Conservation (phyloP, 140 eudicot species). For the Ambrosia hybrid region DNA sequence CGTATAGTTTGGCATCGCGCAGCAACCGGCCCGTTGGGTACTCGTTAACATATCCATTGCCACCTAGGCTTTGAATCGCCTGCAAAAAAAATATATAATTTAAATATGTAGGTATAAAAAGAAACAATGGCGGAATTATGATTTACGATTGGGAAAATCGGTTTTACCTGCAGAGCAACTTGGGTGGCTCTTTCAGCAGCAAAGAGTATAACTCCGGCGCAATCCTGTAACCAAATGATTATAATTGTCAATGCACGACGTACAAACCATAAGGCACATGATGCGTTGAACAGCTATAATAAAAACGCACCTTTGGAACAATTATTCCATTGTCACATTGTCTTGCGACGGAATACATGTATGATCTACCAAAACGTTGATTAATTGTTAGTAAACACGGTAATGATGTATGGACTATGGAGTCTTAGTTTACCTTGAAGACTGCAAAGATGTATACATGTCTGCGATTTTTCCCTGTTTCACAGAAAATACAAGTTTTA, state of each 20-base stretch:
- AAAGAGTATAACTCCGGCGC: constrained; percentile 85
- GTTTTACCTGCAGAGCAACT: constrained; percentile 88
- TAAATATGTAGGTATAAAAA: not conserved
- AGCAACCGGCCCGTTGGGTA: constrained; percentile 92
- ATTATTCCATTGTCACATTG: constrained; percentile 83
- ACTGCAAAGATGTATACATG: constrained; percentile 90
- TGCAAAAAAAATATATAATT: constrained; percentile 28
- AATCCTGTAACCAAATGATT: constrained; percentile 51
- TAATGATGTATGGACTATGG: not conserved
- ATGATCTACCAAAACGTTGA: constrained; percentile 50
- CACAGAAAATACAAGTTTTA: not conserved
- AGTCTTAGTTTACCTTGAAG: constrained; percentile 61
- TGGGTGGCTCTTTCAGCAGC: constrained; percentile 99
- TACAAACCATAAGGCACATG: not conserved
- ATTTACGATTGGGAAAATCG: constrained; percentile 9
- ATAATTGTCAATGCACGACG: not conserved
- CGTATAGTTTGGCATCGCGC: constrained; percentile 88
- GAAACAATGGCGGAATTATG: not conserved
- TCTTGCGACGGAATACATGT: constrained; percentile 93
- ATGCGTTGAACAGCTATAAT: not conserved
- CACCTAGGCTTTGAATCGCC: constrained; percentile 98
- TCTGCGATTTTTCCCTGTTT: constrained; percentile 92
- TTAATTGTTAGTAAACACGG: constrained; percentile 20
- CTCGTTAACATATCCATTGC: constrained; percentile 93
- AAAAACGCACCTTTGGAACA: constrained; percentile 65